Percentiles rank a stretch among this genome's conserved stretches.
Conservation (phyloP, 2,329 filamentous ascomycete species). For the Exophiala phaeomuriformis region DNA sequence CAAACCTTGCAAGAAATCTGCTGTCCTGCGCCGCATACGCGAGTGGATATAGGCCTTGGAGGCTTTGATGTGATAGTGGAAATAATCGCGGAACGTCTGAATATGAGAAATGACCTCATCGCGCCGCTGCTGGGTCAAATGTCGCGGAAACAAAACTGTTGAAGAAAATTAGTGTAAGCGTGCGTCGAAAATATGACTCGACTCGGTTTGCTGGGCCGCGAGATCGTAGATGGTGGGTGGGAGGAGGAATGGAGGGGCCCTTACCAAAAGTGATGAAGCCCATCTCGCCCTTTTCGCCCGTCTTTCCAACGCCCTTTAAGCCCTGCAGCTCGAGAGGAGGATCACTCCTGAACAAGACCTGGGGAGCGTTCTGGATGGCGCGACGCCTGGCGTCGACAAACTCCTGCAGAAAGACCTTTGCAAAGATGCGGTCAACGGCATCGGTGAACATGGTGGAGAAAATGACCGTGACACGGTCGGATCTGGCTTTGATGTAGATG, state of each 20-base stretch:
- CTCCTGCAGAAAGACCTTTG: slow-evolving; percentile 96
- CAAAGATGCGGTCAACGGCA: slow-evolving; percentile 94
- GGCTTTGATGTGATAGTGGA: slow-evolving; percentile 99
- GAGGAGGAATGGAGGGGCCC: slow-evolving; percentile 19
- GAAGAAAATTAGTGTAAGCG: not conserved
- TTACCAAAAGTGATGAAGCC: slow-evolving; percentile 97
- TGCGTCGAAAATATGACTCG: too few relatives aligned
- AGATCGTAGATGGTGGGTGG: too few relatives aligned
- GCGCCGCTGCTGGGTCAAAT: slow-evolving; percentile 82
- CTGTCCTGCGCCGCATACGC: slow-evolving; percentile 92
- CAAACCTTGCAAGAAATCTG: slow-evolving; percentile 93
- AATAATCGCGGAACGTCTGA: slow-evolving; percentile 99
- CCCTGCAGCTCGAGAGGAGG: slow-evolving; percentile 85
- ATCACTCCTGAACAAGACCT: slow-evolving; percentile 93
- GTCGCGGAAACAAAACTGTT: slow-evolving; percentile 80
- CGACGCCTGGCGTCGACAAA: slow-evolving; percentile 93
- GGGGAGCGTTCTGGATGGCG: slow-evolving; percentile 95
- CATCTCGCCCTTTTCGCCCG: slow-evolving; percentile 67
- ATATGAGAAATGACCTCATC: slow-evolving; percentile 97
- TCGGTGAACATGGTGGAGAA: slow-evolving; percentile 98
- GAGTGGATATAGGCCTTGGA: slow-evolving; percentile 99
- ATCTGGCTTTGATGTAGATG: slow-evolving; percentile 96
- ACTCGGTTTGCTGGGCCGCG: too few relatives aligned
- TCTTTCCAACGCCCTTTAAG: slow-evolving; percentile 70
- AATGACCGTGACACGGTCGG: slow-evolving; percentile 96